Base-by-base conservation (phyloP, 192 early-diverging fungal genomes). In the Coemansia sp. region DNA sequence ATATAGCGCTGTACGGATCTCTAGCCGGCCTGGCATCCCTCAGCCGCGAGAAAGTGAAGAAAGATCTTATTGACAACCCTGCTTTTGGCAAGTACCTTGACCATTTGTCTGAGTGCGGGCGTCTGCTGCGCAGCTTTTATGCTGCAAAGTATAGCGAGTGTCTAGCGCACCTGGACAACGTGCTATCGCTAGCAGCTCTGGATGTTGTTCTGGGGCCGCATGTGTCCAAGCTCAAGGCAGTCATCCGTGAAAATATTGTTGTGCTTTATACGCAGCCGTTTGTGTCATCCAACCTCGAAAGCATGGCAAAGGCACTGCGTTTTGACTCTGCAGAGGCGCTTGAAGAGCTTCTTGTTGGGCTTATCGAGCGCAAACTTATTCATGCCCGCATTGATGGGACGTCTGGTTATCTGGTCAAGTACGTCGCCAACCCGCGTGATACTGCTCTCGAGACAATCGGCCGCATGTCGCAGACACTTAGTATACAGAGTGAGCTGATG, bases 1-100 rank as follows among this genome's bases (percentile, higher is more conserved):
- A 79, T 40, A 40, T 79, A 48, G 76, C 76, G 25, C 55, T 79
- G 9, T 79, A 79, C 42, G 76, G 70, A 0, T 60, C 76, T 13
- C 54, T 79, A 48, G 57, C 70, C 0, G 76, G 66, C 3, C 63
- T 79, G 23, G 71, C 67, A 4, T 37, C 46, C 39, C 49, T 66
- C 17, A 33, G 38, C 9, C 66, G 76, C 39, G 60, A 79, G 41
- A 39, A 61, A 22, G 38, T 73, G 39, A 69, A 67, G 41, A 25
- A 24, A 1, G 40, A 49, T 45, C 38, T 73, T 9, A 58, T 73
- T 30, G 57, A 73, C 54, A 63, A 57, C 27, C 43, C 52, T 11
- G 39, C 33, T 17, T 79, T 73, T 45, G 50, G 71, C 23, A 64
- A 73, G 54, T 73, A 56, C 61, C 48, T 79, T 44, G 70, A 79